Evolutionary conservation across 2,329 filamentous ascomycete species (phyloP), one percentile per base, ranked within the genome.

Genomic region (Pseudogymnoascus verrucosus): DNA sequence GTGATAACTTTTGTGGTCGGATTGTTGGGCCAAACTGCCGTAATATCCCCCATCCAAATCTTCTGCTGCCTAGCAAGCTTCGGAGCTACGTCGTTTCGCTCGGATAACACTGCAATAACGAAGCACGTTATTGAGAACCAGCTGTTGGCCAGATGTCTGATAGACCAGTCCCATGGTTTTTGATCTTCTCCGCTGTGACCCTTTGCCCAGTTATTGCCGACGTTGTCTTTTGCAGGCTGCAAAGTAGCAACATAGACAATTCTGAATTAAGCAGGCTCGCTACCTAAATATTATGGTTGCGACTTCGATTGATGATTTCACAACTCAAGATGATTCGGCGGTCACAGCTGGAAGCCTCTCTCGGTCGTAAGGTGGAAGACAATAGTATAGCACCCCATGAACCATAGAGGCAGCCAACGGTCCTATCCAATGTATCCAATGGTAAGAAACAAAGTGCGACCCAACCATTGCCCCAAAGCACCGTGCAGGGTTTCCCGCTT

Each of bases 81-180:
- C n/a, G 64, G 65, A 14, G 67, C 65, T 12, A 68, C 28, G 37
- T 67, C 66, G 28, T 68, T 68, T 31, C 67, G 62, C 63, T 67
- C 51, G 11, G 67, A 68, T 31, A 67, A 54, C 16, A 68, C 66
- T 14, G 67, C 67, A 67, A 60, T 67, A 67, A n/a, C 66, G 65
- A 31, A 68, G 62, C 66, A 68, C 67, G 37, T 64, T 42, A 19
- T 68, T 65, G 19, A 68, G 66, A 2, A 65, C 65, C 19, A 59
- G 61, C 28, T 66, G 64, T 40, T 67, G 64, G 40, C 61, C 66
- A 28, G 62, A 62, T 14, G 67, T 67, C 40, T 66, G 66, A 40
- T 66, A 67, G 37, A 66, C 64, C 14, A 67, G 66, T 5, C 67
- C 66, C 63, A 67, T 68, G 10, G 67, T 62, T 40, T 67, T 68